Evolutionary conservation across 2,329 filamentous ascomycete genomes (phyloP).

Genomic region (Sporothrix brunneoviolacea): DNA sequence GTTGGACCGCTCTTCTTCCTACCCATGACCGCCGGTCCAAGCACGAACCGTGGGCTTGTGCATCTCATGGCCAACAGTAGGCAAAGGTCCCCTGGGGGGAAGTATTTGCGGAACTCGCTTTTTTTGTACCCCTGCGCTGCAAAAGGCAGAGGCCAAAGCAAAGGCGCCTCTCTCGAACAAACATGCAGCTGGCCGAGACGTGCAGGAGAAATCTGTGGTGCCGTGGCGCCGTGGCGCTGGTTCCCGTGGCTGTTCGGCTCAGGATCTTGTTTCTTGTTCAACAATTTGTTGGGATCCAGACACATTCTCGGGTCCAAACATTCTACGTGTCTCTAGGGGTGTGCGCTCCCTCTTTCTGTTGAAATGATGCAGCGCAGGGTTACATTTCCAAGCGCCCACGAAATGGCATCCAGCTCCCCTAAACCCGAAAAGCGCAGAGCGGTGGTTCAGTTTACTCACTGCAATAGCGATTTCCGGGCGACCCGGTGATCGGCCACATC

Average conservation of each 20-base stretch:
- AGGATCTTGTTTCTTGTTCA: too few species aligned
- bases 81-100: too few species aligned
- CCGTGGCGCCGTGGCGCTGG: not conserved
- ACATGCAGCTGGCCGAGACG: conserved; percentile 12
- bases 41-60: not conserved
- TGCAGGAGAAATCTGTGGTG: conserved; percentile 11
- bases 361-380: not conserved
- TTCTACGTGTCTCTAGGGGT: too few species aligned
- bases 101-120: too few species aligned
- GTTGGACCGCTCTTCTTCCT: too few species aligned
- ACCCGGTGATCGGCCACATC: not conserved
- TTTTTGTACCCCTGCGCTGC: too few species aligned
- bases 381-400: not conserved
- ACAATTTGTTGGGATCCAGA: too few species aligned
- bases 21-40: too few species aligned
- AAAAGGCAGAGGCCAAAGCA: too few species aligned
- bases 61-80: not conserved
- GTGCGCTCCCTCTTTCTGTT: not conserved
- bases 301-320: too few species aligned
- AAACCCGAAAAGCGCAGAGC: not conserved
- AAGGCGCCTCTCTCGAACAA: not conserved
- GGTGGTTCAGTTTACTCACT: too few species aligned
- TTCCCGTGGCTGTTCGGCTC: too few species aligned
- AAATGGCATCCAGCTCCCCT: not conserved
- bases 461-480: not conserved